Conservation (phyloP, 2,329 filamentous ascomycete genomes). For the Penicillium olsonii region DNA sequence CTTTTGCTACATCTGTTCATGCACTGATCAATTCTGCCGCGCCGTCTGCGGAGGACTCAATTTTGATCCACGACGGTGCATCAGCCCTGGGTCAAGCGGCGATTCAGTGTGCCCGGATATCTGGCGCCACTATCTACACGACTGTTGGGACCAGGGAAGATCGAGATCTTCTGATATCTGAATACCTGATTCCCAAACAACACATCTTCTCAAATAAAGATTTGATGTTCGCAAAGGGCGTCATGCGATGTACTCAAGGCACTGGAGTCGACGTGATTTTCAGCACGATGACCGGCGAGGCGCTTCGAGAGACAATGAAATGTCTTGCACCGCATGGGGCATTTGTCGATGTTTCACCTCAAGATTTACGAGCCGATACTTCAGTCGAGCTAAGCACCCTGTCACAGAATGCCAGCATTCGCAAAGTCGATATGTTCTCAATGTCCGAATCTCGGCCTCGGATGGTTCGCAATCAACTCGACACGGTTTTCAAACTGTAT, state of each 20-base stretch:
- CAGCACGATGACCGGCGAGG: constrained; percentile 18
- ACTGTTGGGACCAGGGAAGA: constrained; percentile 18
- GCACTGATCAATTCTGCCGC: constrained; percentile 12
- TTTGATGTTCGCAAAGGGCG: constrained; percentile 12
- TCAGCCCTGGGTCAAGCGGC: constrained; percentile 23
- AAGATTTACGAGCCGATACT: neutral
- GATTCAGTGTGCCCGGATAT: constrained; percentile 23
- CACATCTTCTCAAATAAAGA: constrained; percentile 18
- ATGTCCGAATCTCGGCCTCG: constrained; percentile 12
- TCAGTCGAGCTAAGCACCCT: constrained; percentile 8
- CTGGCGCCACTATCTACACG: constrained; percentile 13
- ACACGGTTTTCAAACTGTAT: constrained; percentile 6
- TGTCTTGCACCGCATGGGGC: constrained; percentile 21
- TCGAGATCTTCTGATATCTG: constrained; percentile 7
- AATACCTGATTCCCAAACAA: constrained; percentile 11
- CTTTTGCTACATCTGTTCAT: constrained; percentile 12
- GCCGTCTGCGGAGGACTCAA: constrained; percentile 1
- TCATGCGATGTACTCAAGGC: constrained; percentile 18
- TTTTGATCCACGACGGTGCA: constrained; percentile 25
- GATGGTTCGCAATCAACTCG: constrained; percentile 3
- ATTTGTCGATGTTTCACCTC: constrained; percentile 16
- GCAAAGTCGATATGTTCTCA: constrained; percentile 13
- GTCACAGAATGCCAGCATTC: constrained; percentile 11
- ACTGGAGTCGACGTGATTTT: constrained; percentile 22
- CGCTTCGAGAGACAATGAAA: constrained; percentile 14